Base-by-base conservation (phyloP, 176 grass and related monocot genomes). In the Avena insularis region DNA sequence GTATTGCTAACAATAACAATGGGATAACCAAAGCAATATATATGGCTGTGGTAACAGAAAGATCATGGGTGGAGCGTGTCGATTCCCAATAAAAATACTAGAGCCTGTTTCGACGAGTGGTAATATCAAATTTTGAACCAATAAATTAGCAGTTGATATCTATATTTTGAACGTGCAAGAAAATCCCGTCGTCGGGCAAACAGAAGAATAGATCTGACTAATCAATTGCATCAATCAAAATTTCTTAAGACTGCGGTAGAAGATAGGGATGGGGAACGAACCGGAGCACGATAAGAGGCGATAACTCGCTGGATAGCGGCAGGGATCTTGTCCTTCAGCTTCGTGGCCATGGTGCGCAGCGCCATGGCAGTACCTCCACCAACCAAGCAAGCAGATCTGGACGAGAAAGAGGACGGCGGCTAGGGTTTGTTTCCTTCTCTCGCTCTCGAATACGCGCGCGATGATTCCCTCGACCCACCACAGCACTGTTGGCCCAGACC, bases 221-320 rank as follows among this genome's bases (percentile, higher is more conserved):
- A 17, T 69, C 66, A 14, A 40, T 12, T n/a, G 68, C 33, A 70
- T 70, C 67, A 40, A 71, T 71, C 67, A 10, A 10, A 20, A 71
- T 43, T 35, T 43, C 35, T 71, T 43, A 7, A 16, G 15, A 69
- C 67, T 17, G 16, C 33, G 66, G 33, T 19, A 71, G 35, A 43
- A 71, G 16, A 71, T 71, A 4, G 67, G 11, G 67, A 71, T 71
- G 35, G 67, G 36, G 67, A 71, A 40, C 36, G 67, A 63, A 71
- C 67, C 17, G 36, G 67, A 71, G 16, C 8, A 71, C 67, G 35
- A 4, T 1, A 71, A 40, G 66, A 40, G 33, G 66, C 66, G 17
- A 20, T 11, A 43, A 71, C 36, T 16, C 67, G 17, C 36, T 71
- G 67, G 35, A 43, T 36, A 71, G 67, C 36, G 8, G 35, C 35